Percentiles rank a stretch among this genome's conserved stretches.
These are phyloP conservation scores for Miamiensis avidus DNA, from an alignment of 169 alveolate species.

Conservation along the genomic window DNA sequence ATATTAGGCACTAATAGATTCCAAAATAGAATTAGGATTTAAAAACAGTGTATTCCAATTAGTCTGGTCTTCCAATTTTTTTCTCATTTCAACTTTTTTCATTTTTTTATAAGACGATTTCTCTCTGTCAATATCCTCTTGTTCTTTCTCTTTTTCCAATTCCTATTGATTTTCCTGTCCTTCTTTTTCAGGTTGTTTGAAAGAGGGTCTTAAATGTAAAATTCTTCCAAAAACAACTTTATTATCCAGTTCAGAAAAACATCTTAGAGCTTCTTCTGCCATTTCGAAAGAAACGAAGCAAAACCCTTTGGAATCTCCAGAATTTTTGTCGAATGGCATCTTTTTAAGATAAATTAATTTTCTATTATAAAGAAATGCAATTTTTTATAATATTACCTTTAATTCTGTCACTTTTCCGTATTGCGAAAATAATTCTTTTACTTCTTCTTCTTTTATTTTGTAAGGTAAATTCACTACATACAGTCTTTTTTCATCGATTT, in stretches of 20 bases:
- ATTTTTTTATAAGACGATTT: slow-evolving; percentile 55
- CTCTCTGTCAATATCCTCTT: slow-evolving; percentile 3
- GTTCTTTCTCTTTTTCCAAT: slow-evolving; percentile 1
- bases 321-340: slow-evolving; percentile 41
- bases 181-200: slow-evolving; percentile 34
- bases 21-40: slow-evolving; percentile 82
- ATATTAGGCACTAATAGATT: slow-evolving; percentile 51
- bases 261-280: slow-evolving; percentile 63
- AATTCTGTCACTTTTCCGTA: slow-evolving; percentile 65
- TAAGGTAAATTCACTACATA: slow-evolving; percentile 78
- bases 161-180: slow-evolving; percentile 23
- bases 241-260: slow-evolving; percentile 67
- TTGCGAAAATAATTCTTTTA: slow-evolving; percentile 59
- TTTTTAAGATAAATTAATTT: no score
- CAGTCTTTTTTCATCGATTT: slow-evolving; percentile 61
- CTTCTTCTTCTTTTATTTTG: slow-evolving; percentile 75
- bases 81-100: slow-evolving; percentile 50
- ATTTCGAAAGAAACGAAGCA: slow-evolving; percentile 54
- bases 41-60: slow-evolving; percentile 84
- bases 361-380: not conserved
- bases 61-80: slow-evolving; percentile 70
- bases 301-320: slow-evolving; percentile 63
- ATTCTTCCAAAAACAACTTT: slow-evolving; percentile 64
- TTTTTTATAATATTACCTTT: no score
- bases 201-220: slow-evolving; percentile 66